These are phyloP conservation scores for Aegilops longissima DNA, from an alignment of 176 grass and related monocot species.

Conservation along the genomic window DNA sequence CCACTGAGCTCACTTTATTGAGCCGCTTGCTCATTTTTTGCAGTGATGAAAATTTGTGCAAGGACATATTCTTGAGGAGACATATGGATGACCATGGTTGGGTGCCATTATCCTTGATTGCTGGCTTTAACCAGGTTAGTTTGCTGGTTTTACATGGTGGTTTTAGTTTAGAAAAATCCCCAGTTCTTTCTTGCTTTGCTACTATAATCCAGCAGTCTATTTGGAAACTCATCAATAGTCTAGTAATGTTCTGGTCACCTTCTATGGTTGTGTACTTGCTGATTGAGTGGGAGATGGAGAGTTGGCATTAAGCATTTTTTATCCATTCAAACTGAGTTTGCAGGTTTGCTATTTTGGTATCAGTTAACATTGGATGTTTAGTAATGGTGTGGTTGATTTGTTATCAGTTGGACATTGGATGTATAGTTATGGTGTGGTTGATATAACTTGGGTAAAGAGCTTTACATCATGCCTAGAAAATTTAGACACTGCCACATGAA, in stretches of 20 bases:
- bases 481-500: neutral
- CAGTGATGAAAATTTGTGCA: constrained; percentile 88
- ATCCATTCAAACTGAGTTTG: neutral
- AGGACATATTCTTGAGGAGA: constrained; percentile 66
- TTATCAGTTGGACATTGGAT: neutral
- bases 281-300: neutral
- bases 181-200: neutral
- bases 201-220: neutral
- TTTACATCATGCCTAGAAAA: neutral
- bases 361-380: neutral
- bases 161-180: neutral
- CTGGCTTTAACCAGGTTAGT: constrained; percentile 71
- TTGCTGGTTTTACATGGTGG: neutral
- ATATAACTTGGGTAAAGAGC: neutral
- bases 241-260: constrained; percentile 14
- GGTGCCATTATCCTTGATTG: constrained; percentile 81
- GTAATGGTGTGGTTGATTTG: constrained; percentile 1
- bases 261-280: neutral
- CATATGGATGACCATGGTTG: constrained; percentile 93
- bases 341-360: neutral
- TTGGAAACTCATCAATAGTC: neutral
- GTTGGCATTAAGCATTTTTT: neutral
- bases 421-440: neutral
- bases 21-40: constrained; percentile 30
- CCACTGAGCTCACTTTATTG: neutral